phyloP scores from a whole-genome alignment of 768 basidiomycete genomes.

The Serendipita sp. region DNA sequence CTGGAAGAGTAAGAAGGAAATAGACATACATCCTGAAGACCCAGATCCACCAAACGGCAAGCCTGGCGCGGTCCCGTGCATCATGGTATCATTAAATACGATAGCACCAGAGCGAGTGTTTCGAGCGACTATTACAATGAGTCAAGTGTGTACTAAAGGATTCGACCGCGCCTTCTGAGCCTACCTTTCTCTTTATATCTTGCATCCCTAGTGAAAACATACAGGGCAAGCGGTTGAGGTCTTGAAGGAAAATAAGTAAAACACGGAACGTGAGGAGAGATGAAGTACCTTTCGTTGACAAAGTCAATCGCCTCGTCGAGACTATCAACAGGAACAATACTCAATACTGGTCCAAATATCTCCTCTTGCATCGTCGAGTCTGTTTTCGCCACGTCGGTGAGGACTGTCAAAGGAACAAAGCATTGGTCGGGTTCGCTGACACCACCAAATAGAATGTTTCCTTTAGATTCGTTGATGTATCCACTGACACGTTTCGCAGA shows the following conservation, averaged over 20 bases:
- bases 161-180: not conserved
- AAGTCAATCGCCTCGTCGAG: conserved; percentile 56
- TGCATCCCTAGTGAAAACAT: conserved; percentile 52
- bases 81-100: conserved; percentile 48
- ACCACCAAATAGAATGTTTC: conserved; percentile 49
- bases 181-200: conserved; percentile 45
- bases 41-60: conserved; percentile 65
- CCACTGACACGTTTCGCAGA: conserved; percentile 45
- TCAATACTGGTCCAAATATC: conserved; percentile 69
- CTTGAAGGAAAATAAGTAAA: conserved; percentile 20
- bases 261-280: not conserved
- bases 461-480: conserved; percentile 49
- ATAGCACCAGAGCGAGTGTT: conserved; percentile 58
- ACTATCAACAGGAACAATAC: conserved; percentile 52
- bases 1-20: conserved; percentile 1
- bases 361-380: conserved; percentile 77
- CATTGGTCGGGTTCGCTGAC: conserved; percentile 28
- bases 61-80: conserved; percentile 46
- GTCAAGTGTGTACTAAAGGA: not conserved
- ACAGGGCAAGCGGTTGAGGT: conserved; percentile 58
- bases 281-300: conserved; percentile 38
- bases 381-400: conserved; percentile 39
- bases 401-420: conserved; percentile 58
- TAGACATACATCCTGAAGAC: conserved; percentile 45
- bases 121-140: conserved; percentile 33